A percentile compares a stretch with the other conserved stretches of the same genome.
Conservation (phyloP, 345 rosid species). For the Streptanthus diversifolius region DNA sequence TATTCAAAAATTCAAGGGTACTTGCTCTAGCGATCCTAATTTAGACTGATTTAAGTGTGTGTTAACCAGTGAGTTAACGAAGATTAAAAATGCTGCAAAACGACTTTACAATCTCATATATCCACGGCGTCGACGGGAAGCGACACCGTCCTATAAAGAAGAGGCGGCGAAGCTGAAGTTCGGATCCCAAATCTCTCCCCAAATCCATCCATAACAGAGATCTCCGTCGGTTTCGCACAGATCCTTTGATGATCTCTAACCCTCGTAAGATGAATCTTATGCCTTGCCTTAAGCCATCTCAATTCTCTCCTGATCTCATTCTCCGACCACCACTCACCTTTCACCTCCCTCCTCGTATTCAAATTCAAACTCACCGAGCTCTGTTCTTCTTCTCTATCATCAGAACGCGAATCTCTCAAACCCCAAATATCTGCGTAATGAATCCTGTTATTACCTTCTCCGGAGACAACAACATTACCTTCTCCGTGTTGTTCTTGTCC, state of each 20-base stretch:
- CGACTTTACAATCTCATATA: slow-evolving; percentile 38
- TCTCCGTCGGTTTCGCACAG: slow-evolving; percentile 1
- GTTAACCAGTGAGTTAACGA: too few relatives aligned
- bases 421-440: slow-evolving; percentile 64
- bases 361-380: not conserved
- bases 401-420: slow-evolving; percentile 47
- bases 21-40: too few relatives aligned
- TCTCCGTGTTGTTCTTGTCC: slow-evolving; percentile 40
- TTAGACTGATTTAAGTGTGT: too few relatives aligned
- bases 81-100: not conserved
- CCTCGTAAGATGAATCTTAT: slow-evolving; percentile 58
- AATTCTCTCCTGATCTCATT: slow-evolving; percentile 76
- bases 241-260: slow-evolving; percentile 47
- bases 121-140: slow-evolving; percentile 88
- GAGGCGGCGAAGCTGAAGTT: slow-evolving; percentile 52
- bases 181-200: slow-evolving; percentile 40
- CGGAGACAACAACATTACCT: slow-evolving; percentile 5
- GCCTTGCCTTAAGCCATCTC: slow-evolving; percentile 91
- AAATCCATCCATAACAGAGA: slow-evolving; percentile 25
- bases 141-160: slow-evolving; percentile 70
- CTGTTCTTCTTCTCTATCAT: slow-evolving; percentile 30
- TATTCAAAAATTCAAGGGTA: too few relatives aligned
- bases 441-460: slow-evolving; percentile 1
- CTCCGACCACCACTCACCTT: slow-evolving; percentile 37
- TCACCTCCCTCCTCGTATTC: not conserved